Percentiles rank a stretch among this genome's conserved stretches.
Conservation (phyloP, 148 eudicot genomes). For the Camellia sinensis region DNA sequence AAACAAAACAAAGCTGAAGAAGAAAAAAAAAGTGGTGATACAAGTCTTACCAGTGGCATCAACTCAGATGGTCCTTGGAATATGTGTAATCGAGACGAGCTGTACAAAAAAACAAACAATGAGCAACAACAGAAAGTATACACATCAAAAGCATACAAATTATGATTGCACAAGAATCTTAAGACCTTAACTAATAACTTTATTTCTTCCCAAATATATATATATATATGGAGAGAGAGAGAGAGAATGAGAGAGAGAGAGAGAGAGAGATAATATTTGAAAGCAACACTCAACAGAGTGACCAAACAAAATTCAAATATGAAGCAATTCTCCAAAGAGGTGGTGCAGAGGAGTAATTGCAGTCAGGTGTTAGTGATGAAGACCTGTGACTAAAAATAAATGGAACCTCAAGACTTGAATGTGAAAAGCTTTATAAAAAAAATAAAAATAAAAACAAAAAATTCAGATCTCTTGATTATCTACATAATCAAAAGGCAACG, state of each 20-base stretch:
- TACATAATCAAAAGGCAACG: no score
- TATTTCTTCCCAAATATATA: neutral
- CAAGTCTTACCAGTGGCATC: slow-evolving; percentile 80
- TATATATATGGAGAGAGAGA: no score
- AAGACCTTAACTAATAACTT: neutral
- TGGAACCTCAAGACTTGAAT: no score
- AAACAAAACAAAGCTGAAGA: neutral
- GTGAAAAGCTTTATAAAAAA: no score
- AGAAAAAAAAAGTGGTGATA: neutral
- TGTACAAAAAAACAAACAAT: slow-evolving; percentile 20
- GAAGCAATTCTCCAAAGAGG: neutral
- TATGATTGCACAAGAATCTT: neutral
- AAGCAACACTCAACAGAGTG: no score
- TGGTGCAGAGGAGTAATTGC: no score
- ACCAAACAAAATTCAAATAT: no score
- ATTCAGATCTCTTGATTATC: no score
- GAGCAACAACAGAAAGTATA: slow-evolving; percentile 6
- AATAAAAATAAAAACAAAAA: no score
- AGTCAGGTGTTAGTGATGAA: no score
- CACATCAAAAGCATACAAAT: neutral
- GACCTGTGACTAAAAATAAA: no score
- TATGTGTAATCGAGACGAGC: slow-evolving; percentile 90
- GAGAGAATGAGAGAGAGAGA: neutral
- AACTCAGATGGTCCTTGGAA: slow-evolving; percentile 92
- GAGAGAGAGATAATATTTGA: no score